These are phyloP conservation scores for Yarrowia deformans DNA, from an alignment of 805 yeast genomes.

Conservation along the genomic window DNA sequence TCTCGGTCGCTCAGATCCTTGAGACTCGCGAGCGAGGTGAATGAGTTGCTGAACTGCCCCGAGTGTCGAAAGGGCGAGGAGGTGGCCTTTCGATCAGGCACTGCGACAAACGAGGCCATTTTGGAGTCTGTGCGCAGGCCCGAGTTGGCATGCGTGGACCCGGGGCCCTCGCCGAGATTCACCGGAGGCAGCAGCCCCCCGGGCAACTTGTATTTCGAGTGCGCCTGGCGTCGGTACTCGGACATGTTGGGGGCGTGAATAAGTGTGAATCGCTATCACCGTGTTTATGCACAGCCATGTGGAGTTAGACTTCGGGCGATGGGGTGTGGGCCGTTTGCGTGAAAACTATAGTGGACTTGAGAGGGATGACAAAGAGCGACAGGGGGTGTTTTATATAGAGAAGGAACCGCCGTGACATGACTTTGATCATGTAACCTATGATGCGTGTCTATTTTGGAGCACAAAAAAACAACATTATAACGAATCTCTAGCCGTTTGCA, in stretches of 20 bases:
- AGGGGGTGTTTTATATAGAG: not conserved
- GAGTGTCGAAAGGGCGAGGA: constrained; percentile 25
- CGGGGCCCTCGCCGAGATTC: constrained; percentile 14
- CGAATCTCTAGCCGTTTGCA: no score
- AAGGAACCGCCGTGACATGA: not conserved
- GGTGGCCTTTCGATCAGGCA: constrained; percentile 24
- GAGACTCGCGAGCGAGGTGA: constrained; percentile 33
- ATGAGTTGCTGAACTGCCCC: constrained; percentile 32
- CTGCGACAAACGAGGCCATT: constrained; percentile 33
- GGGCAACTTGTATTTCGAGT: constrained; percentile 32
- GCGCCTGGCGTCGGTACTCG: constrained; percentile 32
- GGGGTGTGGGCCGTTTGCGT: not conserved
- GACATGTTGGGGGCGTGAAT: constrained; percentile 15
- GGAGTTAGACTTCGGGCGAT: constrained; percentile 10
- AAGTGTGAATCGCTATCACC: constrained; percentile 6
- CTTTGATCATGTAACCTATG: not conserved
- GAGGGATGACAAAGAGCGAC: no score
- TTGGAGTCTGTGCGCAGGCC: constrained; percentile 18
- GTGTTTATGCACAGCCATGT: constrained; percentile 14
- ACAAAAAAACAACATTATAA: no score
- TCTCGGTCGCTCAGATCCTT: constrained; percentile 23
- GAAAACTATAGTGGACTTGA: no score
- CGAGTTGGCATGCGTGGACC: constrained; percentile 10
- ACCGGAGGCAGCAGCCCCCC: constrained; percentile 33
- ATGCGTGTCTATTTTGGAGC: not conserved